Evolutionary conservation across 2,329 filamentous ascomycete genomes (phyloP).

Genomic region (Akanthomyces lecanii): DNA sequence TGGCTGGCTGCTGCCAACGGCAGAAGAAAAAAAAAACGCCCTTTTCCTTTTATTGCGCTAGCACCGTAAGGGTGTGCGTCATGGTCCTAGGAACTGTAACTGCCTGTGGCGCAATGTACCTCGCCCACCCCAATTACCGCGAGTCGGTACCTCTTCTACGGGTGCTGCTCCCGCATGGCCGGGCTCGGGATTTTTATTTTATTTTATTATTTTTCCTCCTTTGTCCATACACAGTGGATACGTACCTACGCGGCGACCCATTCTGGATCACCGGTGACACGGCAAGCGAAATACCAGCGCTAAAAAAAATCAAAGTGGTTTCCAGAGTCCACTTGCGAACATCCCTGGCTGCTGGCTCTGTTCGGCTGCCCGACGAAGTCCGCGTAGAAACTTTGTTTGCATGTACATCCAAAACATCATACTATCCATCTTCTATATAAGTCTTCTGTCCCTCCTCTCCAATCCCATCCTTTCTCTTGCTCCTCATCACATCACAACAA

Average conservation of each 20-base stretch:
- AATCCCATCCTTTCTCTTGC: neutral
- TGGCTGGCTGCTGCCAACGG: neutral
- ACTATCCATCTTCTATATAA: slow-evolving; percentile 13
- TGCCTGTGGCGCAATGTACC: neutral
- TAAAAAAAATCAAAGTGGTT: neutral
- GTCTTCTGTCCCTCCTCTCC: neutral
- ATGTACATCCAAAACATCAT: neutral
- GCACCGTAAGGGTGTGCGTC: slow-evolving; percentile 1
- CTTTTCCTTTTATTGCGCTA: neutral
- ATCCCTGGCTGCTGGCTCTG: neutral
- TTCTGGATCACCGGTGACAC: slow-evolving; percentile 9
- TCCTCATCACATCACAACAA: slow-evolving; percentile 7
- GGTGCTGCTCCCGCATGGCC: slow-evolving; percentile 9
- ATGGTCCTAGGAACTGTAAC: neutral
- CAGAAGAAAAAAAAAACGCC: neutral
- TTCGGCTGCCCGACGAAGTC: neutral
- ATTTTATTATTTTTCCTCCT: neutral
- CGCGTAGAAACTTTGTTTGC: neutral
- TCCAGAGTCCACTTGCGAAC: neutral
- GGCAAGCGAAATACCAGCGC: slow-evolving; percentile 1
- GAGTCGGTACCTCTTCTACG: neutral
- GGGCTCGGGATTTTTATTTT: neutral
- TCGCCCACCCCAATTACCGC: neutral
- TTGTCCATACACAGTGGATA: slow-evolving; percentile 2
- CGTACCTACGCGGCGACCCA: slow-evolving; percentile 5